These are phyloP conservation scores for Phaffomyces thermotolerans DNA, from an alignment of 805 yeast species.

Conservation along the genomic window DNA sequence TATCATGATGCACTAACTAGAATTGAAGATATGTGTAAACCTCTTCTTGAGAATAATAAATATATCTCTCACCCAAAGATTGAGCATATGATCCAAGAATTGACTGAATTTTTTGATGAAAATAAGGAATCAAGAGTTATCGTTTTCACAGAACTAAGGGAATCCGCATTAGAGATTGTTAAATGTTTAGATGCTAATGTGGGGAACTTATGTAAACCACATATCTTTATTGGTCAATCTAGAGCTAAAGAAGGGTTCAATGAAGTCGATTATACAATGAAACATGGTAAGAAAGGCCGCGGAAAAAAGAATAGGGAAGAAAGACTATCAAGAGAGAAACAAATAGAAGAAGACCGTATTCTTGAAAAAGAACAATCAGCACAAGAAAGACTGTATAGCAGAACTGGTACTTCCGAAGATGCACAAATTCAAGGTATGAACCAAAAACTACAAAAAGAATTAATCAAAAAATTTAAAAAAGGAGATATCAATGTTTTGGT, in stretches of 20 bases:
- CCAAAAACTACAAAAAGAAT: slow-evolving; percentile 78
- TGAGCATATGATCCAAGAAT: slow-evolving; percentile 47
- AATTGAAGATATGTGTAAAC: slow-evolving; percentile 39
- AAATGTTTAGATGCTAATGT: slow-evolving; percentile 43
- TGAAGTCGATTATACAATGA: slow-evolving; percentile 40
- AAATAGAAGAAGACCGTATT: slow-evolving; percentile 25
- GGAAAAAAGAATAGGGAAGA: slow-evolving; percentile 30
- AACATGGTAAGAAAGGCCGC: slow-evolving; percentile 37
- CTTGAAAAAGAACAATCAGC: slow-evolving; percentile 26
- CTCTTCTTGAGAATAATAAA: slow-evolving; percentile 29
- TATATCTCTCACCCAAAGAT: slow-evolving; percentile 69
- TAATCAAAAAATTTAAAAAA: slow-evolving; percentile 62
- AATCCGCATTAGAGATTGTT: slow-evolving; percentile 84
- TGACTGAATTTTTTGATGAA: slow-evolving; percentile 45
- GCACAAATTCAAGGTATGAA: slow-evolving; percentile 84
- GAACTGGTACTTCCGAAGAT: slow-evolving; percentile 60
- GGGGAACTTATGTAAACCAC: slow-evolving; percentile 47
- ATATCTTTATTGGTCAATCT: slow-evolving; percentile 90
- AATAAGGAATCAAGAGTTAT: slow-evolving; percentile 63
- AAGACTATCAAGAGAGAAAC: slow-evolving; percentile 26
- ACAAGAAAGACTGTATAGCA: slow-evolving; percentile 29
- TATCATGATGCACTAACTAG: slow-evolving; percentile 40
- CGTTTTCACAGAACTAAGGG: slow-evolving; percentile 82
- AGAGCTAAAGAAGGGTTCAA: slow-evolving; percentile 65
- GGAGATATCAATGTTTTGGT: slow-evolving; percentile 77